Base-by-base conservation (phyloP, 306 rosid genomes). In the Vigna mungo region DNA sequence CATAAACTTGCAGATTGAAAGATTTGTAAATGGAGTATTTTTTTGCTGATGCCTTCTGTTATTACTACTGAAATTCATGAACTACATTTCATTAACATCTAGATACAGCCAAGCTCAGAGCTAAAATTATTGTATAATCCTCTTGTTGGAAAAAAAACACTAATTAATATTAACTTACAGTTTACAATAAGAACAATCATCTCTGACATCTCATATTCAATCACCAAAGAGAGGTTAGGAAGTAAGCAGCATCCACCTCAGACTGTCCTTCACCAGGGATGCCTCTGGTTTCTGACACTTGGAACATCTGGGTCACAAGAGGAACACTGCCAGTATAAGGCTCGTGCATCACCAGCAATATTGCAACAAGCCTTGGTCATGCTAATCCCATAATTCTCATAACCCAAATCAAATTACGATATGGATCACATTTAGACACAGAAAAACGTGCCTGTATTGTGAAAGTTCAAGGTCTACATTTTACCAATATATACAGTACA, bases 401-500 rank as follows among this genome's bases (percentile, higher is more conserved):
- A 71, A 52, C 80, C 78, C 80, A 74, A 83, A 87, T 39, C 25
- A 77, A 51, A n/a, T 85, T 83, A 52, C 37, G 48, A 83, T 64
- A 72, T 75, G 61, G 80, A 78, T 71, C 67, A 82, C 18, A 66
- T 68, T 74, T 66, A 69, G 64, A 77, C 69, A 77, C 69, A 17
- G 70, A 84, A 61, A 79, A 77, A 85, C 79, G 84, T 60, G 89
- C 86, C 89, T 90, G 87, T 69, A 63, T 74, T 64, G 88, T 78
- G 84, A 83, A 83, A 81, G 80, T 89, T 85, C 83, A 83, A 82
- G 81, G 88, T 85, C 83, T 89, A 89, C 96, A 88, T 78, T 90
- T 74, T 55, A 86, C 75, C 90, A 85, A 86, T 89, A 53, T 53
- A 78, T 89, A 89, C 96, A 90, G 41, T 89, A 89, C 96, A 90